Percentiles rank a stretch among this genome's conserved stretches.
These are phyloP conservation scores for Phytophthora sojae DNA, from an alignment of 352 stramenopile genomes.

Conservation along the genomic window DNA sequence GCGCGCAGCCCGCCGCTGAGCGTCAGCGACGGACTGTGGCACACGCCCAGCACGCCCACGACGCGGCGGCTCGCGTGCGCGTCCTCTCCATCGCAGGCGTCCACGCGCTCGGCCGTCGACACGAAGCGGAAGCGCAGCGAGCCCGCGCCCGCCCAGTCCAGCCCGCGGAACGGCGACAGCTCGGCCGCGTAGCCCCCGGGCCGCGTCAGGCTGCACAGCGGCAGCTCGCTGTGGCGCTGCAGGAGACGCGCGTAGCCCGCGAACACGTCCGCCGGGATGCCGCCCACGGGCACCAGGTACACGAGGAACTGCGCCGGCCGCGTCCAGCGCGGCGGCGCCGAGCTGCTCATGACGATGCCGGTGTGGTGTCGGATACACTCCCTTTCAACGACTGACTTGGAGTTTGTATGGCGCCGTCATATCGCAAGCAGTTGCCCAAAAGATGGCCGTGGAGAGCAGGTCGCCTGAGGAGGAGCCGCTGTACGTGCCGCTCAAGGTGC, in stretches of 20 bases:
- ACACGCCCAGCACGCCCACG: slow-evolving; percentile 82
- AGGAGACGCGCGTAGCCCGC: slow-evolving; percentile 68
- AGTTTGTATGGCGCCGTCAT: background rate
- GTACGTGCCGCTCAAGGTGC: slow-evolving; percentile 86
- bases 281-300: slow-evolving; percentile 82
- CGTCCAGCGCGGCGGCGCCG: slow-evolving; percentile 53
- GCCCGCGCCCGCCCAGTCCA: slow-evolving; percentile 72
- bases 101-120: slow-evolving; percentile 63
- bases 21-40: slow-evolving; percentile 77
- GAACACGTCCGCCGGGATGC: slow-evolving; percentile 68
- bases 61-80: slow-evolving; percentile 72
- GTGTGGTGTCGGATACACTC: background rate
- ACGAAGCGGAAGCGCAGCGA: slow-evolving; percentile 79
- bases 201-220: slow-evolving; percentile 72
- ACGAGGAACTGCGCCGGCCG: slow-evolving; percentile 79
- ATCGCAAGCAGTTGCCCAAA: background rate
- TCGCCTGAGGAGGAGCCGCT: slow-evolving; percentile 47
- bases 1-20: slow-evolving; percentile 44
- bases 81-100: slow-evolving; percentile 75
- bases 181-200: slow-evolving; percentile 81
- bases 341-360: slow-evolving; percentile 12
- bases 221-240: slow-evolving; percentile 57
- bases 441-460: no score
- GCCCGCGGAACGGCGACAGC: slow-evolving; percentile 79
- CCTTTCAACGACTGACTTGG: background rate